Evolutionary conservation across 352 stramenopile species (phyloP).

Genomic region (Phytophthora ohioensis): DNA sequence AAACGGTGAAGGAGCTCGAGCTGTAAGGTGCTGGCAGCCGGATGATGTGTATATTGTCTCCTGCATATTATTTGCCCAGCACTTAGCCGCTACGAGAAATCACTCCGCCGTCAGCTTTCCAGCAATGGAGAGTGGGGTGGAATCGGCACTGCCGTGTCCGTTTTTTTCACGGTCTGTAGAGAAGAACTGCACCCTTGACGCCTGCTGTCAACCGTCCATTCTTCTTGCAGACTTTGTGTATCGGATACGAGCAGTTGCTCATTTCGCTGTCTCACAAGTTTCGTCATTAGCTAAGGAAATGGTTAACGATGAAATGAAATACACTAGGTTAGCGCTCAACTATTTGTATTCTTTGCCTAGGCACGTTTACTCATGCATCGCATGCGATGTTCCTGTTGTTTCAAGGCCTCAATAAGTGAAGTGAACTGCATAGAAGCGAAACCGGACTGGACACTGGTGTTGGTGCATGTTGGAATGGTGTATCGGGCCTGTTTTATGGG

Average conservation of each 20-base stretch:
- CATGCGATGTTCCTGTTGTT: constrained; percentile 24
- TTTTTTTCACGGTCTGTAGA: constrained; percentile 13
- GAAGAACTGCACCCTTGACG: constrained; percentile 51
- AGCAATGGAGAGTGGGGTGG: constrained; percentile 40
- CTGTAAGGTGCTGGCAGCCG: constrained; percentile 52
- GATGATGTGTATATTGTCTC: constrained; percentile 47
- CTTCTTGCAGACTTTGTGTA: constrained; percentile 24
- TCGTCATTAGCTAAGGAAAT: constrained; percentile 35
- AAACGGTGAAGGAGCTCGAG: constrained; percentile 95
- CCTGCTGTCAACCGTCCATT: constrained; percentile 55
- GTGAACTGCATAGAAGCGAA: background rate
- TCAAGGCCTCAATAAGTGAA: constrained; percentile 11
- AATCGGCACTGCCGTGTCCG: constrained; percentile 42
- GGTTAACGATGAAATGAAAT: constrained; percentile 51
- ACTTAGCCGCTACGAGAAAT: constrained; percentile 32
- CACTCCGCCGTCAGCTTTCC: constrained; percentile 42
- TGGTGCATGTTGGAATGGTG: background rate
- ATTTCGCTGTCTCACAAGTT: constrained; percentile 40
- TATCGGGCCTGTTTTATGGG: constrained; percentile 6
- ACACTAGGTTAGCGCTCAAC: constrained; percentile 33
- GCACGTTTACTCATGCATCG: constrained; percentile 5
- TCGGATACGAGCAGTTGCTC: constrained; percentile 40
- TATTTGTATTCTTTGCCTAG: constrained; percentile 4
- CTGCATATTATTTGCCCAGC: constrained; percentile 55
- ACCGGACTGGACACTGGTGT: background rate